Evolutionary conservation across 116 monocot species (phyloP).

Genomic region (Iris pallida): DNA sequence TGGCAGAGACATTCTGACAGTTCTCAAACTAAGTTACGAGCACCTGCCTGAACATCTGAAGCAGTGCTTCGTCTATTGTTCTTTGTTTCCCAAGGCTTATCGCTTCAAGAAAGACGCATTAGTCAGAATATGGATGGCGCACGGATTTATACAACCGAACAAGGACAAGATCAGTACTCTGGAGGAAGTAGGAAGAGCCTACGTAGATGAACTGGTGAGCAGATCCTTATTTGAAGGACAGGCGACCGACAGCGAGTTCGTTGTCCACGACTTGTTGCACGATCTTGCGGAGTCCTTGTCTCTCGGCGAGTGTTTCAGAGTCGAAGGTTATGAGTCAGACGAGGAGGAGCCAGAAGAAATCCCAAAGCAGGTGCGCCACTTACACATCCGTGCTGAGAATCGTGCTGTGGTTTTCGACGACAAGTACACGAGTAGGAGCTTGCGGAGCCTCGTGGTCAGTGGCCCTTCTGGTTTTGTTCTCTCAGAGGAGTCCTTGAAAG

Average conservation of each 20-base stretch:
- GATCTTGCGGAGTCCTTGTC: neutral
- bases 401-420: neutral
- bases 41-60: conserved; percentile 23
- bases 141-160: conserved; percentile 8
- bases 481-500: conserved; percentile 11
- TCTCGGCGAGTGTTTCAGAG: conserved; percentile 3
- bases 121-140: conserved; percentile 16
- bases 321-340: conserved; percentile 1
- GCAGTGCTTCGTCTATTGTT: conserved; percentile 39
- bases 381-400: neutral
- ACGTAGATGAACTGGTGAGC: conserved; percentile 12
- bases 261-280: conserved; percentile 11
- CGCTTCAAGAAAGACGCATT: conserved; percentile 19
- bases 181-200: conserved; percentile 15
- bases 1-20: neutral
- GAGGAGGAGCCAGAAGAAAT: neutral
- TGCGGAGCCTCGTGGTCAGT: conserved; percentile 14
- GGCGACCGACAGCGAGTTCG: neutral
- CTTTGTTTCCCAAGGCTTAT: conserved; percentile 31
- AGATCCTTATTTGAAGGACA: conserved; percentile 12
- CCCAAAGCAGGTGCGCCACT: conserved; percentile 8
- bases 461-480: neutral
- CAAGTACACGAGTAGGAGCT: neutral
- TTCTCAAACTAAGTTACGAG: conserved; percentile 6
- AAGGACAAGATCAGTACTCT: neutral